Evolutionary conservation across 2,329 filamentous ascomycete species (phyloP).

Genomic region (Epichloe sylvatica): DNA sequence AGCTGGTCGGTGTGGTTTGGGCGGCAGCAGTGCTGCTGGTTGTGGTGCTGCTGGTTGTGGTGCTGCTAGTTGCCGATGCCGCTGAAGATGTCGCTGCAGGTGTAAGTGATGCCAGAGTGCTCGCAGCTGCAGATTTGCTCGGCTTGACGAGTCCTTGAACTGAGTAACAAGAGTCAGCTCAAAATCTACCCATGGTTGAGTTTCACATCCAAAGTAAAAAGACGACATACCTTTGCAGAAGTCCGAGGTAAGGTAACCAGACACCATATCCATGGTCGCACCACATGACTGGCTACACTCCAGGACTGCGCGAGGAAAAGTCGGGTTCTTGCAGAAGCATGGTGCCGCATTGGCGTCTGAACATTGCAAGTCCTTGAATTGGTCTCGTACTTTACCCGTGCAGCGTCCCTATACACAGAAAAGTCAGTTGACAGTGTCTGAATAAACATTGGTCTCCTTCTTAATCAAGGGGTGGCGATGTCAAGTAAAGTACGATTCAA

Average conservation of each 20-base stretch:
- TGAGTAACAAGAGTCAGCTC: neutral
- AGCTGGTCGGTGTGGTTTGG: neutral
- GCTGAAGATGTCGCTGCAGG: neutral
- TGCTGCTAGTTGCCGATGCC: neutral
- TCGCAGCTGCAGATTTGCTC: neutral
- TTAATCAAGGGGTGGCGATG: too few species aligned
- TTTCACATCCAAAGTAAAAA: neutral
- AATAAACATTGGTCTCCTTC: too few species aligned
- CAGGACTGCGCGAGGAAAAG: conserved; percentile 23
- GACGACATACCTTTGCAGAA: conserved; percentile 13
- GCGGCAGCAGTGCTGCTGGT: neutral
- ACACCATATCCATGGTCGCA: conserved; percentile 11
- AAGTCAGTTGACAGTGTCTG: neutral
- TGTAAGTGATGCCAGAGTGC: neutral
- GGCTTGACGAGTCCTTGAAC: conserved; percentile 1
- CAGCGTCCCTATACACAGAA: conserved; percentile 9
- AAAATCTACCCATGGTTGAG: neutral
- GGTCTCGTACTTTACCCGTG: conserved; percentile 8
- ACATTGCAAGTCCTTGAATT: conserved; percentile 14
- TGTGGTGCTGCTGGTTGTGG: neutral
- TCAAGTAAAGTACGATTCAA: neutral
- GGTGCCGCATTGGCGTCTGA: conserved; percentile 16
- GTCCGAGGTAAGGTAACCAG: conserved; percentile 8
- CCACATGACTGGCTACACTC: conserved; percentile 24
- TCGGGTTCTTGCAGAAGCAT: conserved; percentile 27